Percentiles rank a stretch among this genome's conserved stretches.
Conservation (phyloP, 192 early-diverging fungal genomes). For the Backusella psychrophila region DNA sequence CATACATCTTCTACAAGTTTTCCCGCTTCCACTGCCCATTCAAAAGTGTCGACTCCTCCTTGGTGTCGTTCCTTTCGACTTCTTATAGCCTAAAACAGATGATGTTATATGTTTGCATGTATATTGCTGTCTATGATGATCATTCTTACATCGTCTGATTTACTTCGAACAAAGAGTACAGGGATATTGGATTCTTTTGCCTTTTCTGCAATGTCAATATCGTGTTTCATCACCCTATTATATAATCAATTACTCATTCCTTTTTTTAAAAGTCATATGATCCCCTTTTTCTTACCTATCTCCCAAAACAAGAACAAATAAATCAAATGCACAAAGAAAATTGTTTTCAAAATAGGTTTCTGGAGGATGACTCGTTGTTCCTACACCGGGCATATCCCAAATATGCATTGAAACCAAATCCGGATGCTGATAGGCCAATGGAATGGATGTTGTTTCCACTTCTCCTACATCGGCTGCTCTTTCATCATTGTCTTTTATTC, state of each 20-base stretch:
- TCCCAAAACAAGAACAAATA: constrained; percentile 31
- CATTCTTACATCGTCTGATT: constrained; percentile 27
- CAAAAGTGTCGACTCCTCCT: background rate
- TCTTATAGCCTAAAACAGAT: constrained; percentile 13
- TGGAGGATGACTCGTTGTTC: constrained; percentile 30
- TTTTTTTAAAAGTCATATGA: constrained; percentile 8
- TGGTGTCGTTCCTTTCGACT: constrained; percentile 1
- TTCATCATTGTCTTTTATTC: constrained; percentile 20
- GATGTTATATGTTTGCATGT: background rate
- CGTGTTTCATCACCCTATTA: background rate
- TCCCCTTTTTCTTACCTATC: constrained; percentile 24
- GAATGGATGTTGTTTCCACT: constrained; percentile 31
- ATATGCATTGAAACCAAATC: constrained; percentile 33
- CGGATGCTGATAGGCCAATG: constrained; percentile 31
- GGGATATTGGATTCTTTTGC: constrained; percentile 25
- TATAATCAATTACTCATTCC: background rate
- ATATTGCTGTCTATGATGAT: background rate
- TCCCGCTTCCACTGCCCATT: constrained; percentile 26
- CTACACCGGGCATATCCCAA: constrained; percentile 40
- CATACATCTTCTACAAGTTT: constrained; percentile 28
- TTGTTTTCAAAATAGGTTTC: constrained; percentile 42
- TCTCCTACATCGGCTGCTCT: constrained; percentile 32
- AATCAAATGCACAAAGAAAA: constrained; percentile 38
- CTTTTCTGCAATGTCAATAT: constrained; percentile 22
- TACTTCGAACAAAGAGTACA: constrained; percentile 30